These are phyloP conservation scores for Epichloe glyceriae DNA, from an alignment of 2,329 filamentous ascomycete genomes.

Conservation along the genomic window DNA sequence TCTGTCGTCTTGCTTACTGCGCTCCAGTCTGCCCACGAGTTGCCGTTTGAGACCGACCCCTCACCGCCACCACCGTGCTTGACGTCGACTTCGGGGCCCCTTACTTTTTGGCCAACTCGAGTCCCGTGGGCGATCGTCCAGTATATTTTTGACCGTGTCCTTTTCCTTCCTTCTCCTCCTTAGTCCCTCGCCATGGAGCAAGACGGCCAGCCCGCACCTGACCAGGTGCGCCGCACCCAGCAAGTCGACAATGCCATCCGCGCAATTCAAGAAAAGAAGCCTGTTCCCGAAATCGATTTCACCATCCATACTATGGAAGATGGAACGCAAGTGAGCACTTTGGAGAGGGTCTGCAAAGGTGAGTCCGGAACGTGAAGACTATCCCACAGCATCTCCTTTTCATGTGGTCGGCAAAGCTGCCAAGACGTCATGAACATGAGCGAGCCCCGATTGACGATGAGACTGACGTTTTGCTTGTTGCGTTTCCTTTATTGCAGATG, in stretches of 20 bases:
- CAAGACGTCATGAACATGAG: not conserved
- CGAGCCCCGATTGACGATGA: not conserved
- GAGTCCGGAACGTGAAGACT: constrained; percentile 17
- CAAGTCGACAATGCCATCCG: constrained; percentile 83
- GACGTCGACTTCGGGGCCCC: constrained; percentile 11
- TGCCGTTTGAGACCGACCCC: not conserved
- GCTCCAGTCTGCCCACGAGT: not conserved
- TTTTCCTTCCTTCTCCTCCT: not conserved
- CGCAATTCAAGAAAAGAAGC: constrained; percentile 89
- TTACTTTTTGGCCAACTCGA: constrained; percentile 5
- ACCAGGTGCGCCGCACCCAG: constrained; percentile 36
- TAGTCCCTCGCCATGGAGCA: constrained; percentile 30
- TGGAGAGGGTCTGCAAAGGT: constrained; percentile 98
- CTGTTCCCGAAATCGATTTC: constrained; percentile 95
- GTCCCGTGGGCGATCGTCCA: not conserved
- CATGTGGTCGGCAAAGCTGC: not conserved
- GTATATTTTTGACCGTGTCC: not conserved
- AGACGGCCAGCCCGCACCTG: constrained; percentile 24
- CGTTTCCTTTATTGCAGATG: constrained; percentile 46
- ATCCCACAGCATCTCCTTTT: not conserved
- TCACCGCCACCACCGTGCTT: constrained; percentile 11
- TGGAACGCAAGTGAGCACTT: constrained; percentile 84
- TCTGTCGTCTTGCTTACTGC: not conserved
- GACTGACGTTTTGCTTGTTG: constrained; percentile 8
- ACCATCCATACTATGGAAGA: constrained; percentile 98